Evolutionary conservation across 2,329 filamentous ascomycete species (phyloP).

Genomic region (Ascochyta viciae-villosae): DNA sequence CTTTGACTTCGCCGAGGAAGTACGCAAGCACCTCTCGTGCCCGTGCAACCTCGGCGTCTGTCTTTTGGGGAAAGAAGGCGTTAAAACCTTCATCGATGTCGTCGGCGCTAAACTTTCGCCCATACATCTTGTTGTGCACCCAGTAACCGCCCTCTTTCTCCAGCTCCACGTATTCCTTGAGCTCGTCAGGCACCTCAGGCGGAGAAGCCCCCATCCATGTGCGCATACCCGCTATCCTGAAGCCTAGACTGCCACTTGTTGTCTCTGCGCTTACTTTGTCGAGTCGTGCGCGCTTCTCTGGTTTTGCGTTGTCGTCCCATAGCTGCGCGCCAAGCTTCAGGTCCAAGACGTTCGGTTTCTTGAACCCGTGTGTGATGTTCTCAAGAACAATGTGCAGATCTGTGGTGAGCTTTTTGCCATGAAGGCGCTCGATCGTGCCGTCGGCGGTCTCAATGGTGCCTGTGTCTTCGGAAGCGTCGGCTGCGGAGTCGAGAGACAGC

Average conservation of each 20-base stretch:
- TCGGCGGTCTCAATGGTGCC: slow-evolving; percentile 37
- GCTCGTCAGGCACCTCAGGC: slow-evolving; percentile 29
- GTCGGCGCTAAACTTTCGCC: slow-evolving; percentile 61
- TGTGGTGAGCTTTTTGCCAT: slow-evolving; percentile 73
- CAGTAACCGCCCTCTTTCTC: slow-evolving; percentile 61
- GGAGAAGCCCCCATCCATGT: slow-evolving; percentile 55
- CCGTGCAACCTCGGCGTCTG: slow-evolving; percentile 36
- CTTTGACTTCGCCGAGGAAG: slow-evolving; percentile 57
- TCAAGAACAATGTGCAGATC: slow-evolving; percentile 83
- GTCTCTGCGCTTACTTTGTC: slow-evolving; percentile 66
- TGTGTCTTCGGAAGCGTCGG: slow-evolving; percentile 30
- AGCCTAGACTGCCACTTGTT: slow-evolving; percentile 66
- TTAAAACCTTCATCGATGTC: slow-evolving; percentile 66
- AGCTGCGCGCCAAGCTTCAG: slow-evolving; percentile 87
- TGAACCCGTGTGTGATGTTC: slow-evolving; percentile 82
- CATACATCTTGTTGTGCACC: slow-evolving; percentile 71
- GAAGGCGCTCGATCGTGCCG: slow-evolving; percentile 49
- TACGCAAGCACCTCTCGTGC: slow-evolving; percentile 57
- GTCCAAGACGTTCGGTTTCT: slow-evolving; percentile 87
- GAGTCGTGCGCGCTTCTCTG: slow-evolving; percentile 64
- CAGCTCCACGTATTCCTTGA: slow-evolving; percentile 44
- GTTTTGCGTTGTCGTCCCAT: slow-evolving; percentile 76
- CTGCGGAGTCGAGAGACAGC: slow-evolving; percentile 62
- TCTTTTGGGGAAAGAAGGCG: slow-evolving; percentile 56
- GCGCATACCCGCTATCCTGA: slow-evolving; percentile 71